Evolutionary conservation across 768 basidiomycete genomes (phyloP), one percentile per base, ranked within the genome.

Genomic region (Strobilomyces dryophilus): DNA sequence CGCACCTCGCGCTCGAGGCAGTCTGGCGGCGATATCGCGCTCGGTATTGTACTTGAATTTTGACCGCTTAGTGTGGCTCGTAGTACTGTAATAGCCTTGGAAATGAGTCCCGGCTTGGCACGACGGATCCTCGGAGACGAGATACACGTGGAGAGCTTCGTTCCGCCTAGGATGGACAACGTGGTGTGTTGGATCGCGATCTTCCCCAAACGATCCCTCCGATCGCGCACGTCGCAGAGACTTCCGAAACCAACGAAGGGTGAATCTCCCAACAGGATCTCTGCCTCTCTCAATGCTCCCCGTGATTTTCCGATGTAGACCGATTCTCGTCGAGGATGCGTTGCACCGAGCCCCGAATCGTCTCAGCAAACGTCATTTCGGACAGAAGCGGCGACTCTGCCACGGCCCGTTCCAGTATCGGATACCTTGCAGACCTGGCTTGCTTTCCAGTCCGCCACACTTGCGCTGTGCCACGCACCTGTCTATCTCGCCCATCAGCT

Each of bases 401-500:
- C 4, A 81, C 78, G 11, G 84, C 82, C 17, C 84, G 81, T 55
- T 86, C 84, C 27, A 87, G 76, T 26, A 85, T 71, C 17, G 85
- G 84, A 66, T 82, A 86, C 53, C 86, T 87, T 49, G 26, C 36
- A 44, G 34, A 6, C 7, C 29, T 7, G 29, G 5, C 32, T 24
- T 26, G 6, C 42, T 44, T 10, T 20, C 36, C 18, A 49, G 9
- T 21, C 18, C 20, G 21, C 6, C 5, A 29, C 40, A 12, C 3
- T 11, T 8, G n/a, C 44, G 11, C 3, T 9, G 31, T 32, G 44
- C 31, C 2, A 47, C 62, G n/a, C 20, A 82, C 87, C 86, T 78
- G 66, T 87, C 84, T 27, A 89, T 72, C 62, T 90, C 85, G 44
- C 87, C 84, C 73, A 84, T 77, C 14, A 90, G 69, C 57, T 88